These are phyloP conservation scores for Ogataea polymorpha DNA, from an alignment of 805 yeast genomes.

Conservation along the genomic window DNA sequence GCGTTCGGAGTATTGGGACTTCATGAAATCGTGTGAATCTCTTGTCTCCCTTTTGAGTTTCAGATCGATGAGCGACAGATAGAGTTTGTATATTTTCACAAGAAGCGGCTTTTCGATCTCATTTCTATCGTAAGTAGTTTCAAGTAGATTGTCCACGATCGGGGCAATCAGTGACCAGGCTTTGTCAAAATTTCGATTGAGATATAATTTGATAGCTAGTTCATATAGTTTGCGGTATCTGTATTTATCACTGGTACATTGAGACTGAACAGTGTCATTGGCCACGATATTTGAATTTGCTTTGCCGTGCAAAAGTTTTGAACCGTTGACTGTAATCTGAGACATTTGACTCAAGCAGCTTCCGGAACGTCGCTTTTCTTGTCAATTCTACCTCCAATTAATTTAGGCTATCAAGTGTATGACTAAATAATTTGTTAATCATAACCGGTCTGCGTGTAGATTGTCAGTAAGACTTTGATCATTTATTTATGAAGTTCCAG, in stretches of 20 bases:
- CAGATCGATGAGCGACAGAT: constrained; percentile 30
- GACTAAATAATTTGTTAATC: no score
- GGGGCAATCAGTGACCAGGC: constrained; percentile 28
- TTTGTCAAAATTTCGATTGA: constrained; percentile 32
- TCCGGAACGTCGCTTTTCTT: no score
- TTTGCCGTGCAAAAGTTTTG: neutral
- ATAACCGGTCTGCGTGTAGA: no score
- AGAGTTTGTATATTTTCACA: constrained; percentile 26
- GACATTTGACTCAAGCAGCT: constrained; percentile 1
- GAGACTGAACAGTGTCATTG: no score
- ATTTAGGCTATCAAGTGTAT: no score
- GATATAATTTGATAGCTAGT: constrained; percentile 40
- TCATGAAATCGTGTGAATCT: neutral
- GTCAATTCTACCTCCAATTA: no score
- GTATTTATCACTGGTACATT: no score
- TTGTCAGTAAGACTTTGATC: no score
- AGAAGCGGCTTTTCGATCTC: constrained; percentile 13
- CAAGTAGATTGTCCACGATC: constrained; percentile 18
- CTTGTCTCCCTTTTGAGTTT: constrained; percentile 21
- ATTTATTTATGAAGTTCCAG: no score
- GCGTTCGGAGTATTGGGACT: constrained; percentile 3
- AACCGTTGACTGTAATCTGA: constrained; percentile 1
- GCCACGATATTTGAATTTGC: no score
- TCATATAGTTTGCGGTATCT: constrained; percentile 31
- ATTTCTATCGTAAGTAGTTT: neutral